Conservation (phyloP, 148 eudicot genomes). For the Hydrangea macrophylla region DNA sequence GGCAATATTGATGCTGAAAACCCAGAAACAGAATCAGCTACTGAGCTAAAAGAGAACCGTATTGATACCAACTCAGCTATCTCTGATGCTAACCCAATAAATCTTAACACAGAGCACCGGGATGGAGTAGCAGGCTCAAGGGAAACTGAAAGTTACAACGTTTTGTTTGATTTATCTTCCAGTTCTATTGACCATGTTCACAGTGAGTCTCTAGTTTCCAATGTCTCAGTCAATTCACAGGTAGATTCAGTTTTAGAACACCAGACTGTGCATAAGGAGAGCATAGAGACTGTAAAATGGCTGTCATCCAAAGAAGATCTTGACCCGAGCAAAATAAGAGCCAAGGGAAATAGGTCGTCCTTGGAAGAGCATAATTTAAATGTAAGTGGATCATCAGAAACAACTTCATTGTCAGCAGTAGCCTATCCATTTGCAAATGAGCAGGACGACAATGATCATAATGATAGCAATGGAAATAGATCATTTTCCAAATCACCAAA, state of each 20-base stretch:
- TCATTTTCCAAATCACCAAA: constrained; percentile 36
- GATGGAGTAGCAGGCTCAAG: constrained; percentile 27
- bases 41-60: constrained; percentile 22
- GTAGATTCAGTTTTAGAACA: constrained; percentile 31
- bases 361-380: constrained; percentile 21
- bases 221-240: constrained; percentile 27
- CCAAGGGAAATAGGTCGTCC: constrained; percentile 25
- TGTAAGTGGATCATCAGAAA: constrained; percentile 23
- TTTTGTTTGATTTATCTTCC: constrained; percentile 25
- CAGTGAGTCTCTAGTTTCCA: constrained; percentile 23
- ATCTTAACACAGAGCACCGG: constrained; percentile 16
- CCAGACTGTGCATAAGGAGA: constrained; percentile 19
- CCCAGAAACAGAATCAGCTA: constrained; percentile 20
- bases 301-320: constrained; percentile 30
- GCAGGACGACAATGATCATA: constrained; percentile 20
- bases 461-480: constrained; percentile 29
- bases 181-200: constrained; percentile 12
- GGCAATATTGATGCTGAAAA: constrained; percentile 28
- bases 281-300: constrained; percentile 17
- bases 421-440: constrained; percentile 37
- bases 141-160: constrained; percentile 20
- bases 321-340: constrained; percentile 20
- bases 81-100: constrained; percentile 28
- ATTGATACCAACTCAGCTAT: constrained; percentile 25
- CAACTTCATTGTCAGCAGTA: constrained; percentile 27